Conservation (phyloP, 2,329 filamentous ascomycete species). For the Trichoderma sp. region DNA sequence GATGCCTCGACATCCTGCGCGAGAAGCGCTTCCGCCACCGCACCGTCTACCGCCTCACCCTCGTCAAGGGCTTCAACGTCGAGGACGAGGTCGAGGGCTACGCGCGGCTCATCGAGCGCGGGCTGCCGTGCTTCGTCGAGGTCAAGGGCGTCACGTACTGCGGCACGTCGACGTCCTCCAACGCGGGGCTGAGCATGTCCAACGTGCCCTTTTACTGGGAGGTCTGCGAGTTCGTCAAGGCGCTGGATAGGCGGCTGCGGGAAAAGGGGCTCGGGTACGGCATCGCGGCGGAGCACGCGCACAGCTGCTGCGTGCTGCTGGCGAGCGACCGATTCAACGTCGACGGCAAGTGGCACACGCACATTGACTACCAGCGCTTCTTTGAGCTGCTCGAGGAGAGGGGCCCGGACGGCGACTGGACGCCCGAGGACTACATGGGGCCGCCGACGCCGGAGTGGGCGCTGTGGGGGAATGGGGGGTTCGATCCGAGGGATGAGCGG, state of each 20-base stretch:
- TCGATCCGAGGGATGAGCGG: slow-evolving; percentile 85
- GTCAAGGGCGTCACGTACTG: slow-evolving; percentile 98
- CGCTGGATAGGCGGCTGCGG: slow-evolving; percentile 69
- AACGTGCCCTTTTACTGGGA: slow-evolving; percentile 97
- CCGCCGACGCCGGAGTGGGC: slow-evolving; percentile 89
- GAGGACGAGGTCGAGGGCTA: slow-evolving; percentile 92
- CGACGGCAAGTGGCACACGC: slow-evolving; percentile 82
- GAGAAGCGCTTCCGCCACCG: slow-evolving; percentile 82
- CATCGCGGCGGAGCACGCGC: slow-evolving; percentile 91
- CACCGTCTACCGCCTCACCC: slow-evolving; percentile 90
- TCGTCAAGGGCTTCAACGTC: slow-evolving; percentile 98
- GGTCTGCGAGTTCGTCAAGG: slow-evolving; percentile 77
- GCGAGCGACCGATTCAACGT: slow-evolving; percentile 79
- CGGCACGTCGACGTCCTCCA: slow-evolving; percentile 81
- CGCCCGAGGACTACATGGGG: slow-evolving; percentile 88
- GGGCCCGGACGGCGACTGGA: slow-evolving; percentile 68
- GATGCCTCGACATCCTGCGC: slow-evolving; percentile 85
- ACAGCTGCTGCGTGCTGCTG: slow-evolving; percentile 89
- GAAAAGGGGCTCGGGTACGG: slow-evolving; percentile 78
- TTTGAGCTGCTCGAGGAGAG: slow-evolving; percentile 79
- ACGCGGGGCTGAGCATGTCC: slow-evolving; percentile 89
- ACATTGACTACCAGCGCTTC: slow-evolving; percentile 88
- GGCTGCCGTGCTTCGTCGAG: slow-evolving; percentile 88
- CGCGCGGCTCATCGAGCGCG: slow-evolving; percentile 82
- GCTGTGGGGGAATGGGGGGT: slow-evolving; percentile 90